A percentile compares a stretch with the other conserved stretches of the same genome.
Evolutionary conservation across 1,139 yeast genomes (phyloP).

Genomic region (Yamadazyma jaroonii): DNA sequence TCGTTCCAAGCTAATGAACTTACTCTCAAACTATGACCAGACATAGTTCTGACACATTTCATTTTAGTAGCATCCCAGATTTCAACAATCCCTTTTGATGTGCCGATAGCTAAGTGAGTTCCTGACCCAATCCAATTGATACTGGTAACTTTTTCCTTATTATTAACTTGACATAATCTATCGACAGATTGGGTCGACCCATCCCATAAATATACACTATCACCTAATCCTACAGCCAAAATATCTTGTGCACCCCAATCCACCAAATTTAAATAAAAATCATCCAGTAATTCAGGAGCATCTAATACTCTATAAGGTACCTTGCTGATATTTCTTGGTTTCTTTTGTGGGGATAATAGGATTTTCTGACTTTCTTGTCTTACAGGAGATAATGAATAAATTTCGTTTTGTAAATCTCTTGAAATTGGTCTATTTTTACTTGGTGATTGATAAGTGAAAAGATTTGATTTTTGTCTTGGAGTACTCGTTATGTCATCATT

Average conservation of each 20-base stretch:
- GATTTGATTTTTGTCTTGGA: slow-evolving; percentile 55
- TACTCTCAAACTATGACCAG: slow-evolving; percentile 85
- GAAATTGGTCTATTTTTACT: slow-evolving; percentile 59
- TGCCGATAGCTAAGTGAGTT: slow-evolving; percentile 91
- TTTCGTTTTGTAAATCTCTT: slow-evolving; percentile 63
- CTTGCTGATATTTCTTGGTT: slow-evolving; percentile 72
- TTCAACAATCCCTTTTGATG: slow-evolving; percentile 81
- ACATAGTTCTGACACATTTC: slow-evolving; percentile 84
- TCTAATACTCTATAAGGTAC: slow-evolving; percentile 92
- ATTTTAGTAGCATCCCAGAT: slow-evolving; percentile 93
- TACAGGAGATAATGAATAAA: slow-evolving; percentile 83
- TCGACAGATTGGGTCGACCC: slow-evolving; percentile 83
- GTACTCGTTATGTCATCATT: slow-evolving; percentile 33
- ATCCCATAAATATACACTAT: slow-evolving; percentile 88
- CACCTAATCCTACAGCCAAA: slow-evolving; percentile 87
- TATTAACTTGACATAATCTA: slow-evolving; percentile 68
- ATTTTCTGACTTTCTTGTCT: slow-evolving; percentile 83
- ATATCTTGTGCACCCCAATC: slow-evolving; percentile 96
- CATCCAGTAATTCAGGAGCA: slow-evolving; percentile 95
- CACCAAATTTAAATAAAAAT: slow-evolving; percentile 83
- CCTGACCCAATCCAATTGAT: slow-evolving; percentile 94
- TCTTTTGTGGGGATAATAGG: slow-evolving; percentile 77
- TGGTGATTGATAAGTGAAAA: slow-evolving; percentile 72
- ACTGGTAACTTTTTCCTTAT: slow-evolving; percentile 71
- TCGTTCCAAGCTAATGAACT: slow-evolving; percentile 94